Percentiles rank a stretch among this genome's conserved stretches.
Conservation (phyloP, 768 basidiomycete species). For the Cystobasidium tubakii region DNA sequence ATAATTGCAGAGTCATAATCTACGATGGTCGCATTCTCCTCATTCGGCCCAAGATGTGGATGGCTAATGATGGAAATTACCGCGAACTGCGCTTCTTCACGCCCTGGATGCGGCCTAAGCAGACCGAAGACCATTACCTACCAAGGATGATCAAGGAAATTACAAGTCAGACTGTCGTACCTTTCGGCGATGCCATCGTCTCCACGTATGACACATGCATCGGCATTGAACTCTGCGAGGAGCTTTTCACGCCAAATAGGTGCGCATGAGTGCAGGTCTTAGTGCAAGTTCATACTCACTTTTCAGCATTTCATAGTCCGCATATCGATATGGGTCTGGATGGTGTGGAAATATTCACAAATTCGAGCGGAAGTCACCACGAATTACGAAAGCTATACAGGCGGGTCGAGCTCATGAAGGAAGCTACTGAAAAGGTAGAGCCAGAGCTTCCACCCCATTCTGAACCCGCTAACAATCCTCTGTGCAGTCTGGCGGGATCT, state of each 20-base stretch:
- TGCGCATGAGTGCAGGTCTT: slow-evolving; percentile 46
- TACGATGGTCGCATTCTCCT: slow-evolving; percentile 79
- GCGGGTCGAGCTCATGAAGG: slow-evolving; percentile 88
- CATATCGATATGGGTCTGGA: slow-evolving; percentile 97
- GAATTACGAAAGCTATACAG: slow-evolving; percentile 92
- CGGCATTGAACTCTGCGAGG: slow-evolving; percentile 94
- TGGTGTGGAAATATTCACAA: slow-evolving; percentile 97
- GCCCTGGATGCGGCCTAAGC: slow-evolving; percentile 82
- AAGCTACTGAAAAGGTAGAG: slow-evolving; percentile 95
- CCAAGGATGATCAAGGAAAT: slow-evolving; percentile 81
- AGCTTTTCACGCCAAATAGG: slow-evolving; percentile 94
- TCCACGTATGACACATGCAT: slow-evolving; percentile 93
- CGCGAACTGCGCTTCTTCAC: slow-evolving; percentile 81
- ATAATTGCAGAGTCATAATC: slow-evolving; percentile 90
- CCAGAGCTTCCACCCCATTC: not conserved
- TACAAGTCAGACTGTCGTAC: slow-evolving; percentile 85
- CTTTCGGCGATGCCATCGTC: slow-evolving; percentile 90
- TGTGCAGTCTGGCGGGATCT: slow-evolving; percentile 84
- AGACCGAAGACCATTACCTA: slow-evolving; percentile 85
- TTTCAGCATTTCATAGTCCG: slow-evolving; percentile 57
- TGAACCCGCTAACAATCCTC: no score
- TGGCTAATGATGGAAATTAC: slow-evolving; percentile 98
- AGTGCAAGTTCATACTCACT: not conserved
- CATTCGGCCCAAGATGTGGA: slow-evolving; percentile 99
- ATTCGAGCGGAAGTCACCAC: slow-evolving; percentile 96